A percentile compares a stretch with the other conserved stretches of the same genome.
These are phyloP conservation scores for Pezizomycotina sp. DNA, from an alignment of 2,329 filamentous ascomycete species.

Conservation along the genomic window DNA sequence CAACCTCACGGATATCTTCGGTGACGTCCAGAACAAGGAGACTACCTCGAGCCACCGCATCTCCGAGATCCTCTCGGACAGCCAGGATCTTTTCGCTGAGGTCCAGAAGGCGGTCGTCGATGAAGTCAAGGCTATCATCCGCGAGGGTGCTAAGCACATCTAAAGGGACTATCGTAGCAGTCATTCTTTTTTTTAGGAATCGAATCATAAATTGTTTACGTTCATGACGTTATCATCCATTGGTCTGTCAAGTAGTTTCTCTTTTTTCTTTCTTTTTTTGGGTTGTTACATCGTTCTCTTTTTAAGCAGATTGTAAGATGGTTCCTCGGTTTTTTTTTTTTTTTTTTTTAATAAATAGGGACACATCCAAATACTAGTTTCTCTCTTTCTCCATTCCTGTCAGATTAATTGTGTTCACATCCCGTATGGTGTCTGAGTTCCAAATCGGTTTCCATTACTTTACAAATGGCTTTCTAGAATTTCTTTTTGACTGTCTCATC, in stretches of 20 bases:
- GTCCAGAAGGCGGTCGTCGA: conserved; percentile 18
- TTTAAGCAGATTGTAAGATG: background rate
- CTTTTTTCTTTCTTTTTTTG: conserved; percentile 1
- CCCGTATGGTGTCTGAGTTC: no score
- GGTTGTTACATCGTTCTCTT: background rate
- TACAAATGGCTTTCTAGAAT: background rate
- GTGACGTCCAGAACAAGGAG: conserved; percentile 52
- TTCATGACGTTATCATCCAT: no score
- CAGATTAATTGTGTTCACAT: no score
- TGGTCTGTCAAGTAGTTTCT: conserved; percentile 10
- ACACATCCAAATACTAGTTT: no score
- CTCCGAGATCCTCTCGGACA: conserved; percentile 1
- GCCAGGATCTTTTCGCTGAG: conserved; percentile 9
- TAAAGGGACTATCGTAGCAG: background rate
- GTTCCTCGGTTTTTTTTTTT: background rate
- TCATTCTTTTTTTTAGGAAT: conserved; percentile 1
- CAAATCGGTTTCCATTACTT: no score
- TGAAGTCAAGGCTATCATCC: conserved; percentile 18
- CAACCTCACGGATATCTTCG: conserved; percentile 76
- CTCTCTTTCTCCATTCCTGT: no score
- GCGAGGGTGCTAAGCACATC: conserved; percentile 14
- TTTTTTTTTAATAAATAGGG: no score
- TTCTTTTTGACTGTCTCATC: background rate
- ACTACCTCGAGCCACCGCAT: no score
- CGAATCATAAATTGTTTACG: conserved; percentile 4